These are phyloP conservation scores for Phytophthora podocarpi DNA, from an alignment of 352 stramenopile genomes.

Conservation along the genomic window DNA sequence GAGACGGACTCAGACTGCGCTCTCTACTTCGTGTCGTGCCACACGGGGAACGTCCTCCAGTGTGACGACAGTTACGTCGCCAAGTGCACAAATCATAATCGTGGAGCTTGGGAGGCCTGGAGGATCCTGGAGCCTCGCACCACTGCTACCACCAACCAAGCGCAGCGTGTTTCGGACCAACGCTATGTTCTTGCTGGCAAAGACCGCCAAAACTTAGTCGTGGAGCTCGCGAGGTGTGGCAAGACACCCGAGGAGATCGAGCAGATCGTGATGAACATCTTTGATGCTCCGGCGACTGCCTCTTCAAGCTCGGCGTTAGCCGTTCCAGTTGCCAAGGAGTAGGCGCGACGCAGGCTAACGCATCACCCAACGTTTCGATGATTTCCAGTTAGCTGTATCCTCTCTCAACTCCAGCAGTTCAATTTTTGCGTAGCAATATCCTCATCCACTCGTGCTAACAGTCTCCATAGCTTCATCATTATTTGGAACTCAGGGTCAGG, in stretches of 20 bases:
- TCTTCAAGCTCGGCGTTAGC: slow-evolving; percentile 6
- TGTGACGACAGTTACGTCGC: slow-evolving; percentile 19
- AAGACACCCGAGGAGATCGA: slow-evolving; percentile 35
- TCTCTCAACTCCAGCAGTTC: background rate
- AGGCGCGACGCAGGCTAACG: background rate
- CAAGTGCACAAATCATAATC: slow-evolving; percentile 32
- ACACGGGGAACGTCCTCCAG: slow-evolving; percentile 36
- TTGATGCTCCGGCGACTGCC: slow-evolving; percentile 15
- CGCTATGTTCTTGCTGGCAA: slow-evolving; percentile 4
- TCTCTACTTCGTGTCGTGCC: slow-evolving; percentile 40
- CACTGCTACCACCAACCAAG: background rate
- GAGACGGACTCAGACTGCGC: slow-evolving; percentile 29
- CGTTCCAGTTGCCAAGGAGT: slow-evolving; percentile 22
- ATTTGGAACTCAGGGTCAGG: background rate
- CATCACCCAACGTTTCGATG: no score
- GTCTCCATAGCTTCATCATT: no score
- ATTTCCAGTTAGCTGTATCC: no score
- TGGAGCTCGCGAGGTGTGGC: slow-evolving; percentile 36
- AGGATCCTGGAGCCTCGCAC: slow-evolving; percentile 26
- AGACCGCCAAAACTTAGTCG: slow-evolving; percentile 20
- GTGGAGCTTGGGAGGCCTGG: slow-evolving; percentile 27
- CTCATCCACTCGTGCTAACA: background rate
- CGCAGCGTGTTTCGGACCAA: background rate
- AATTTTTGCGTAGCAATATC: background rate
- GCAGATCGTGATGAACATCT: slow-evolving; percentile 32